These are phyloP conservation scores for Chloris gayana DNA, from an alignment of 176 grass and related monocot genomes.

Conservation along the genomic window DNA sequence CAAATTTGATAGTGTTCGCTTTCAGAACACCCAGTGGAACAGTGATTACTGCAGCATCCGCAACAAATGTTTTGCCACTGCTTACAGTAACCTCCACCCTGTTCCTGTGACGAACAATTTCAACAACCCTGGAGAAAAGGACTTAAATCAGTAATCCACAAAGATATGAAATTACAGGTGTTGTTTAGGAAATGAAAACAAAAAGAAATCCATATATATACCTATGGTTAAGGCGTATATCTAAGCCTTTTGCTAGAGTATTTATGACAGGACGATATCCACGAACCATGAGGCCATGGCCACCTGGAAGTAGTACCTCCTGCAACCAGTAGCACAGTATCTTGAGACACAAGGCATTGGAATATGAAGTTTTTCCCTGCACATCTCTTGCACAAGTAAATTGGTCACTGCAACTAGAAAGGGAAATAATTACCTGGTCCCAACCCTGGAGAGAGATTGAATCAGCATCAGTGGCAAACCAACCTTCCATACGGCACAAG, in stretches of 20 bases:
- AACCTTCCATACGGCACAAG: conserved; percentile 96
- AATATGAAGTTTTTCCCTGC: not conserved
- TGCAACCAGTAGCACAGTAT: conserved; percentile 43
- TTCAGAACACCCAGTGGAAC: conserved; percentile 91
- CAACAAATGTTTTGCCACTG: conserved; percentile 83
- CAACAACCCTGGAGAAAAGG: conserved; percentile 62
- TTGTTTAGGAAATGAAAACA: not conserved
- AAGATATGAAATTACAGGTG: not conserved
- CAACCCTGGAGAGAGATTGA: conserved; percentile 83
- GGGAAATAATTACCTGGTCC: conserved; percentile 60
- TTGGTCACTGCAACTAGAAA: not conserved
- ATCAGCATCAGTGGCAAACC: conserved; percentile 96
- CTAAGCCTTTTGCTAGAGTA: conserved; percentile 91
- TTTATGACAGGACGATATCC: conserved; percentile 97
- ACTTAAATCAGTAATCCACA: conserved; percentile 39
- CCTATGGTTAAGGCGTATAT: conserved; percentile 83
- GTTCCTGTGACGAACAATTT: conserved; percentile 81
- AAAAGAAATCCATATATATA: conserved; percentile 40
- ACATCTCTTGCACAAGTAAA: not conserved
- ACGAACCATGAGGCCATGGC: conserved; percentile 98
- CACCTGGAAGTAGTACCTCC: conserved; percentile 97
- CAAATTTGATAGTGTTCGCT: conserved; percentile 75
- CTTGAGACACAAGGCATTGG: conserved; percentile 7
- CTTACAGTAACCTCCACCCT: conserved; percentile 89
- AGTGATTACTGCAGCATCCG: conserved; percentile 77